Percentiles rank a stretch among this genome's conserved stretches.
These are phyloP conservation scores for Arxiozyma telluris DNA, from an alignment of 1,139 yeast genomes.

Conservation along the genomic window DNA sequence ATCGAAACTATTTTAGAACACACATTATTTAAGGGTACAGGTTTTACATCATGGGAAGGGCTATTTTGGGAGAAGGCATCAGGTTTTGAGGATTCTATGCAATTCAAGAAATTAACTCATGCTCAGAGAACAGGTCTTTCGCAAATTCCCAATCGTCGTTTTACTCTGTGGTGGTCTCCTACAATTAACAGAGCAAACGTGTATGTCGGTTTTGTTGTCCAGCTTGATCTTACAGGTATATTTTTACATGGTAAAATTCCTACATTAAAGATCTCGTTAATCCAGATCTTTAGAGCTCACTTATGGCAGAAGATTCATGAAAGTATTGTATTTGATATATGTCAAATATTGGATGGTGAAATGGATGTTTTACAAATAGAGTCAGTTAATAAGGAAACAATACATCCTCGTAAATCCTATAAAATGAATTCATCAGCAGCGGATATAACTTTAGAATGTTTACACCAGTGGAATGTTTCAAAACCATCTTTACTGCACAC, in stretches of 20 bases:
- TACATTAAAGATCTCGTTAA: conserved; percentile 85
- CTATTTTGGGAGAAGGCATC: conserved; percentile 96
- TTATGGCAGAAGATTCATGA: conserved; percentile 99
- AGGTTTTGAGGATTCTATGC: conserved; percentile 93
- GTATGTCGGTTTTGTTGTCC: conserved; percentile 94
- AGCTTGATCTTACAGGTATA: conserved; percentile 91
- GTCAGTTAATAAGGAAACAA: conserved; percentile 79
- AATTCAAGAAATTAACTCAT: conserved; percentile 87
- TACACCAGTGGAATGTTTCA: conserved; percentile 78
- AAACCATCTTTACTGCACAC: conserved; percentile 72
- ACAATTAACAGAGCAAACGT: conserved; percentile 97
- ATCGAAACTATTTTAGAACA: conserved; percentile 94
- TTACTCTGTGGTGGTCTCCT: conserved; percentile 99
- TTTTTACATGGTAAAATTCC: conserved; percentile 97
- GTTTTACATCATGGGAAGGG: conserved; percentile 98
- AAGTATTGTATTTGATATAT: conserved; percentile 83
- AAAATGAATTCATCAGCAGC: conserved; percentile 96
- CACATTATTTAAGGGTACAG: conserved; percentile 91
- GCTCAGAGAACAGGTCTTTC: conserved; percentile 97
- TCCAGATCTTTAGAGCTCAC: conserved; percentile 95
- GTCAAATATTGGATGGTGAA: conserved; percentile 87
- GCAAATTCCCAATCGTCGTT: conserved; percentile 95
- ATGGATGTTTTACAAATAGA: conserved; percentile 77
- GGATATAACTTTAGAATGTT: conserved; percentile 69
- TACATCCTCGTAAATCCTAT: conserved; percentile 95